Percentiles rank a stretch among this genome's conserved stretches.
Conservation (phyloP, 2,329 filamentous ascomycete species). For the Pseudonectria buxi region DNA sequence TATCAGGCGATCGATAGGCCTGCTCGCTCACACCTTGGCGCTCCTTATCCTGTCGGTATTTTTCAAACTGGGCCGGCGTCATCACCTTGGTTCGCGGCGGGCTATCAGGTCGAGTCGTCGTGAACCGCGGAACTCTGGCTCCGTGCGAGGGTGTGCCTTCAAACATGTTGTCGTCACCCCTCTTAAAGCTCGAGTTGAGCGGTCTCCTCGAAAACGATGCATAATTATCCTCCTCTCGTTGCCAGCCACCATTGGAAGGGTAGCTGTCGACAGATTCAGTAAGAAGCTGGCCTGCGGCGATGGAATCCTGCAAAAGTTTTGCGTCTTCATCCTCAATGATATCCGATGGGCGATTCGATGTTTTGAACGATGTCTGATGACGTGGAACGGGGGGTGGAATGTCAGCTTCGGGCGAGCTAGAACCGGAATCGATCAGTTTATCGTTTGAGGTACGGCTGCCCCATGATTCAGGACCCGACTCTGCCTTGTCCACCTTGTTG, state of each 20-base stretch:
- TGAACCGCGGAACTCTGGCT: constrained; percentile 30
- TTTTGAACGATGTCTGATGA: constrained; percentile 29
- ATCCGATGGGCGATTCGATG: constrained; percentile 29
- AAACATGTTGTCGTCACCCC: constrained; percentile 51
- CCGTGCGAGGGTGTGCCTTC: constrained; percentile 38
- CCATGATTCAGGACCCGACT: constrained; percentile 42
- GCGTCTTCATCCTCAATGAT: constrained; percentile 46
- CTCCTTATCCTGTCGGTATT: constrained; percentile 68
- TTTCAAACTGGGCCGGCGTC: constrained; percentile 83
- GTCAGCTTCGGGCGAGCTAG: constrained; percentile 32
- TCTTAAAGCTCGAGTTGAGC: constrained; percentile 26
- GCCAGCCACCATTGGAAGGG: constrained; percentile 23
- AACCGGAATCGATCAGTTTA: constrained; percentile 35
- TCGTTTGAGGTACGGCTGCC: constrained; percentile 43
- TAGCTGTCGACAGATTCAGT: constrained; percentile 13
- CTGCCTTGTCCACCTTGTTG: constrained; percentile 37
- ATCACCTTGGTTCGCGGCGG: constrained; percentile 67
- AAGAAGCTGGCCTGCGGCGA: constrained; percentile 43
- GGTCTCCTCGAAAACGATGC: constrained; percentile 24
- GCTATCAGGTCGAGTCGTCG: constrained; percentile 27
- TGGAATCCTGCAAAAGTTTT: constrained; percentile 45
- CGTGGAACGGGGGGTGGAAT: constrained; percentile 34
- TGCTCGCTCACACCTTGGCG: constrained; percentile 43
- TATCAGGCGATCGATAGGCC: constrained; percentile 43
- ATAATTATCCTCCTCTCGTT: constrained; percentile 35